Evolutionary conservation across 2,329 filamentous ascomycete genomes (phyloP).

Genomic region (Ophidiomyces ophidiicola): DNA sequence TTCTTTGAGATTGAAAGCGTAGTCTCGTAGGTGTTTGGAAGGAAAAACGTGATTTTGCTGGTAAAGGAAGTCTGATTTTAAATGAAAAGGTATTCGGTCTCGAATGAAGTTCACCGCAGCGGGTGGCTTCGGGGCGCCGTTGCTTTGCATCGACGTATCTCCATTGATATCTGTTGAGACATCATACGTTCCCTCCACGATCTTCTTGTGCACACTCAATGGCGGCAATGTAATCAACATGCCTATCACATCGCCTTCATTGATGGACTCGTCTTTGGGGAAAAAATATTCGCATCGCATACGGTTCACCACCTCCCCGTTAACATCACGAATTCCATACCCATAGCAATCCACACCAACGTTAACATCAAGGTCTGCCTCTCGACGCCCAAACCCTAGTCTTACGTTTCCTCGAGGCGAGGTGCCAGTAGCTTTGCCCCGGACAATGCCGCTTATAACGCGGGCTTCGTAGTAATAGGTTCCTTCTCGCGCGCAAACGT

Average conservation of each 20-base stretch:
- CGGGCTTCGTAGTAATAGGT: slow-evolving; percentile 91
- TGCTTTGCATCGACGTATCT: background rate
- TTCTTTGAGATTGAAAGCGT: slow-evolving; percentile 36
- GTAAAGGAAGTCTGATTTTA: slow-evolving; percentile 88
- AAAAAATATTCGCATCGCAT: slow-evolving; percentile 89
- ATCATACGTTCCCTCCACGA: slow-evolving; percentile 79
- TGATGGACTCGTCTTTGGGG: slow-evolving; percentile 61
- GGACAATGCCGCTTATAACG: slow-evolving; percentile 55
- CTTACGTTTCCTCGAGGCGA: slow-evolving; percentile 35
- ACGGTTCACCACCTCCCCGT: slow-evolving; percentile 84
- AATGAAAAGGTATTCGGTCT: slow-evolving; percentile 86
- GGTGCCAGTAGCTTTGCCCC: slow-evolving; percentile 16
- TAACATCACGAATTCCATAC: slow-evolving; percentile 80
- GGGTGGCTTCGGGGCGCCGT: slow-evolving; percentile 32
- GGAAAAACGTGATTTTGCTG: slow-evolving; percentile 55
- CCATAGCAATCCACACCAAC: slow-evolving; percentile 91
- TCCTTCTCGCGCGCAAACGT: slow-evolving; percentile 79
- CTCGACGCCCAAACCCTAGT: slow-evolving; percentile 37
- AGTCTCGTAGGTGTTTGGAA: slow-evolving; percentile 75
- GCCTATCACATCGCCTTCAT: slow-evolving; percentile 86
- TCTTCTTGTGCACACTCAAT: slow-evolving; percentile 71
- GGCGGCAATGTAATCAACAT: slow-evolving; percentile 85
- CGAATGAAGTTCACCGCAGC: slow-evolving; percentile 71
- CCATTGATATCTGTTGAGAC: slow-evolving; percentile 56
- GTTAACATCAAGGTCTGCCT: slow-evolving; percentile 38